These are phyloP conservation scores for Penicillium mononematosum DNA, from an alignment of 495 filamentous ascomycete genomes.

Conservation along the genomic window DNA sequence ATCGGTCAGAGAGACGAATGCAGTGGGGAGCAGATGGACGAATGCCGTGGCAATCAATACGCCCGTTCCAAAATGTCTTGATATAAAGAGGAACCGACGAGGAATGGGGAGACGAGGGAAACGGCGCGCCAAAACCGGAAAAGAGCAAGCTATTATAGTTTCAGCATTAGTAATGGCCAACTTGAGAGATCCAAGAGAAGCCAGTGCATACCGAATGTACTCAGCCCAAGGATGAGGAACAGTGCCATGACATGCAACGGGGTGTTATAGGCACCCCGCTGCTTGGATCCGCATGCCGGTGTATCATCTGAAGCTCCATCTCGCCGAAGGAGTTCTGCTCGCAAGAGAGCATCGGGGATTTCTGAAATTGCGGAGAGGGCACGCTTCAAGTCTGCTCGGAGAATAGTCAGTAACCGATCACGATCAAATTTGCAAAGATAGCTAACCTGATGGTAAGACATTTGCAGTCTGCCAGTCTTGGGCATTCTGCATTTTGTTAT, in stretches of 20 bases:
- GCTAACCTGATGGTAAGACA: slow-evolving; percentile 20
- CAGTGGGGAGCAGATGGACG: slow-evolving; percentile 79
- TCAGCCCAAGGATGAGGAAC: slow-evolving; percentile 68
- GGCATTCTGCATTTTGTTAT: slow-evolving; percentile 29
- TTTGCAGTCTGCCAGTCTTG: slow-evolving; percentile 19
- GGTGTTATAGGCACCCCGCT: slow-evolving; percentile 61
- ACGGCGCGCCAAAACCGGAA: slow-evolving; percentile 53
- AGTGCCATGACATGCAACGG: slow-evolving; percentile 73
- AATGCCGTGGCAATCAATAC: slow-evolving; percentile 89
- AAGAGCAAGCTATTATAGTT: slow-evolving; percentile 47
- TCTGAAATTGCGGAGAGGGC: slow-evolving; percentile 25
- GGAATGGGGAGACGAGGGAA: slow-evolving; percentile 50
- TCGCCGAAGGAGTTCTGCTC: slow-evolving; percentile 36
- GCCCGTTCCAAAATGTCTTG: slow-evolving; percentile 82
- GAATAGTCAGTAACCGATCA: not conserved
- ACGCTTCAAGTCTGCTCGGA: slow-evolving; percentile 24
- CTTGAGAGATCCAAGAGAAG: not conserved
- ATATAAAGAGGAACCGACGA: slow-evolving; percentile 64
- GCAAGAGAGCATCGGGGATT: slow-evolving; percentile 33
- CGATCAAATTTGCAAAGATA: not conserved
- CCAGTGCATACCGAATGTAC: slow-evolving; percentile 61
- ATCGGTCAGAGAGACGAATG: slow-evolving; percentile 76
- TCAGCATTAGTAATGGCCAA: slow-evolving; percentile 7
- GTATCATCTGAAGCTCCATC: slow-evolving; percentile 23
- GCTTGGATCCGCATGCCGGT: slow-evolving; percentile 60